Base-by-base conservation (phyloP, 371 early-diverging fungal genomes). In the Mucor lusitanicus region DNA sequence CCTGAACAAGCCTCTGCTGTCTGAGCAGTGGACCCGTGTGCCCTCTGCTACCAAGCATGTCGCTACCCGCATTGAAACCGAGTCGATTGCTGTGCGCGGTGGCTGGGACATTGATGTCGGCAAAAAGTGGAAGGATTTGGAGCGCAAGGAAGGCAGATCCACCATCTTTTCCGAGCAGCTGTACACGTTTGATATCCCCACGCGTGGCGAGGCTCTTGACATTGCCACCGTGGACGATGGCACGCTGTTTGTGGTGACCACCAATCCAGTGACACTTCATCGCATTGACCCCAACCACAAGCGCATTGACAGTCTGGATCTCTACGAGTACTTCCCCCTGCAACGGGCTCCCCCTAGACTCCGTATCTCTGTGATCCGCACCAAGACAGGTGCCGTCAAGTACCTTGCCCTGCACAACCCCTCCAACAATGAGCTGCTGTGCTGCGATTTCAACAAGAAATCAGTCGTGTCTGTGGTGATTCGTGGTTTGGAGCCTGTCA, bases 271-370 rank as follows among this genome's bases (percentile, higher is more conserved):
- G 7, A 88, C 89, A 3, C 79, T 93, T n/a, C 88, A 90, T 68
- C 79, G 78, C 59, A 71, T 93, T 23, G 85, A 88, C 23, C 74
- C 84, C 6, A 75, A 70, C 7, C 91, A 91, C 55, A 79, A 85
- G 27, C 80, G 77, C 4, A 66, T 84, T 42, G 79, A 84, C 5
- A 86, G 84, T n/a, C 72, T 92, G 0, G 91, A 92, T 67, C 81
- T 93, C 61, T 92, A 91, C 59, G 93, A 93, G 67, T 93, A 90
- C 64, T 91, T 90, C 72, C 92, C 92, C n/a, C 75, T 89, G 12
- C 87, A 88, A 63, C 69, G 85, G 42, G 87, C 89, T 17, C 86
- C 90, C 54, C 87, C 89, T 55, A 71, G 86, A 33, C 78, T 90
- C 35, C 80, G 82, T 17, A 75, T 90, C 23, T 77, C 90, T 21